Evolutionary conservation across 257 asterid genomes (phyloP).

Genomic region (Ilex aquifolium): DNA sequence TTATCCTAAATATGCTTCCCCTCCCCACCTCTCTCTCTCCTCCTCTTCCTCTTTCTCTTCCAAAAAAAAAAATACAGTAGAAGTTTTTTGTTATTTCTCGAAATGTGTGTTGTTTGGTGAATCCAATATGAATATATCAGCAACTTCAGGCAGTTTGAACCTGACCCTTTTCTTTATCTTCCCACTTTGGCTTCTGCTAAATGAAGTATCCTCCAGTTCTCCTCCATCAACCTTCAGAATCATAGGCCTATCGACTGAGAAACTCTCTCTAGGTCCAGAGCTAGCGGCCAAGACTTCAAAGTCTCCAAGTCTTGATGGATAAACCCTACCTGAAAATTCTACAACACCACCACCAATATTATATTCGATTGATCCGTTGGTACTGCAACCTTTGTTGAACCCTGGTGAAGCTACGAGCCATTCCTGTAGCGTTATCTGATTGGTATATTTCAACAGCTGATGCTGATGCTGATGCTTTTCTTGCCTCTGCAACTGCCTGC

Average conservation of each 20-base stretch:
- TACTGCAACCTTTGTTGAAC: background rate
- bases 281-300: background rate
- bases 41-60: too few relatives aligned
- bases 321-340: constrained; percentile 27
- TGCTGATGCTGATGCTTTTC: constrained; percentile 12
- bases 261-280: background rate
- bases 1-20: too few relatives aligned
- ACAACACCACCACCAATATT: constrained; percentile 12
- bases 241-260: background rate
- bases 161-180: constrained; percentile 52
- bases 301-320: constrained; percentile 33
- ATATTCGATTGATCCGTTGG: background rate
- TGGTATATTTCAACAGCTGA: constrained; percentile 1
- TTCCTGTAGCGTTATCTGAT: constrained; percentile 32
- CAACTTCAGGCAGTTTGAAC: constrained; percentile 53
- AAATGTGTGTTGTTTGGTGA: constrained; percentile 10
- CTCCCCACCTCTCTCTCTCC: too few relatives aligned
- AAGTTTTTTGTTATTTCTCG: background rate
- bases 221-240: constrained; percentile 6
- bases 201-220: constrained; percentile 7
- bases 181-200: constrained; percentile 16
- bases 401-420: constrained; percentile 42
- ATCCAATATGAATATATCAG: constrained; percentile 39
- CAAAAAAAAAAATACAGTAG: too few relatives aligned
- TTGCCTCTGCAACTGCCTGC: constrained; percentile 6